Conservation (phyloP, 2,329 filamentous ascomycete species). For the Emericellopsis cladophorae region DNA sequence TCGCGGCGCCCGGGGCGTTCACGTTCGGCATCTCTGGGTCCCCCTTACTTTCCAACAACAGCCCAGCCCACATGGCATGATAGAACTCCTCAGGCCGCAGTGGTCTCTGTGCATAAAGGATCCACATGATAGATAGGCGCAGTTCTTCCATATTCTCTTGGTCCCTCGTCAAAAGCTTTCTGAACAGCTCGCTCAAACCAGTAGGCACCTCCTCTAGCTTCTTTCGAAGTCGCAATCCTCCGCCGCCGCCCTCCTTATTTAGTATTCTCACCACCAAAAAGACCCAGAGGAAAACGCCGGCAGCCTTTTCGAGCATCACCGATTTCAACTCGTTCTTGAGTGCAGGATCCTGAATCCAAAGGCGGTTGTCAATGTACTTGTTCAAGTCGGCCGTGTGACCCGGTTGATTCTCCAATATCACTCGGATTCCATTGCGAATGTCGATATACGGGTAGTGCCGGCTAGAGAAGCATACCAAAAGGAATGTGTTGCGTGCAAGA, state of each 20-base stretch:
- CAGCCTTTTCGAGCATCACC: constrained; percentile 19
- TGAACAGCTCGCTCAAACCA: constrained; percentile 33
- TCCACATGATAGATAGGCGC: constrained; percentile 33
- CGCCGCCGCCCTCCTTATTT: constrained; percentile 15
- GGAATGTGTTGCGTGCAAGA: background rate
- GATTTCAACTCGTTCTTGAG: constrained; percentile 11
- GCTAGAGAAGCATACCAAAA: constrained; percentile 30
- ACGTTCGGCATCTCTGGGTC: constrained; percentile 1
- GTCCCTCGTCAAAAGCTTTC: constrained; percentile 35
- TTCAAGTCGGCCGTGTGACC: constrained; percentile 24
- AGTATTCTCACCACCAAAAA: constrained; percentile 21
- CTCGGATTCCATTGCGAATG: constrained; percentile 10
- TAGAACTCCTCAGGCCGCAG: constrained; percentile 31
- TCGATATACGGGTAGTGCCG: constrained; percentile 32
- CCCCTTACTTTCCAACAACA: background rate
- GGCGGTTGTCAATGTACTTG: constrained; percentile 6
- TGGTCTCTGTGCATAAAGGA: constrained; percentile 34
- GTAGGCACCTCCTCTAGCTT: constrained; percentile 20
- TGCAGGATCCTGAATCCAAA: constrained; percentile 13
- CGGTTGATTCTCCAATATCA: constrained; percentile 16
- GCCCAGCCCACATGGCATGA: constrained; percentile 3
- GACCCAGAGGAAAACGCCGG: constrained; percentile 13
- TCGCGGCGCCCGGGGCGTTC: constrained; percentile 9
- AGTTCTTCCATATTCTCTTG: constrained; percentile 23
- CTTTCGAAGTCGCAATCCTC: constrained; percentile 10